These are phyloP conservation scores for Saccharomyces hybrid DNA, from an alignment of 1,139 yeast species.

Conservation along the genomic window DNA sequence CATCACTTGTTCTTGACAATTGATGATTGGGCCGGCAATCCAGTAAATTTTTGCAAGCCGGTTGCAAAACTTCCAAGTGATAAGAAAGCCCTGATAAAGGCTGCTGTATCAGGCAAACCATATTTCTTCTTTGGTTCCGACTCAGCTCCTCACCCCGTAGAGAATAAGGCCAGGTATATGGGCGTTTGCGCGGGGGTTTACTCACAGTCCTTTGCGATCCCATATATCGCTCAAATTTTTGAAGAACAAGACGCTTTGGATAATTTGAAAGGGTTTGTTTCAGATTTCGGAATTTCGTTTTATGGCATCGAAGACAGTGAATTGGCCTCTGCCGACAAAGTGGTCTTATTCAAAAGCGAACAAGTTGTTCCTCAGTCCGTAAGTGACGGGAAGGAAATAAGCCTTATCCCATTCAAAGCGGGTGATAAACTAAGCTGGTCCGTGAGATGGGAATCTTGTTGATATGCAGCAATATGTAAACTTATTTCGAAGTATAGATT, in stretches of 20 bases:
- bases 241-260: conserved; percentile 58
- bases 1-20: conserved; percentile 85
- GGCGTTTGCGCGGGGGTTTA: conserved; percentile 97
- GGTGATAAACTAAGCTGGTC: conserved; percentile 70
- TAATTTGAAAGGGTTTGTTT: conserved; percentile 63
- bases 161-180: conserved; percentile 62
- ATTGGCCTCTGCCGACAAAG: conserved; percentile 40
- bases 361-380: conserved; percentile 54
- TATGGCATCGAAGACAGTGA: conserved; percentile 47
- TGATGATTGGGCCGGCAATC: conserved; percentile 95
- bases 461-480: neutral
- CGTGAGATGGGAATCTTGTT: conserved; percentile 55
- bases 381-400: conserved; percentile 37
- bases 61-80: conserved; percentile 91
- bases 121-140: conserved; percentile 96
- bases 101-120: conserved; percentile 88
- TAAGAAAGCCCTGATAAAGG: conserved; percentile 66
- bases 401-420: conserved; percentile 85
- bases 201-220: conserved; percentile 76
- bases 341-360: conserved; percentile 44
- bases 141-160: conserved; percentile 91
- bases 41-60: conserved; percentile 92
- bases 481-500: neutral
- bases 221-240: conserved; percentile 82
- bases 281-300: conserved; percentile 63